Percentiles rank a stretch among this genome's conserved stretches.
Conservation (phyloP, 345 rosid species). For the Passiflora organensis region DNA sequence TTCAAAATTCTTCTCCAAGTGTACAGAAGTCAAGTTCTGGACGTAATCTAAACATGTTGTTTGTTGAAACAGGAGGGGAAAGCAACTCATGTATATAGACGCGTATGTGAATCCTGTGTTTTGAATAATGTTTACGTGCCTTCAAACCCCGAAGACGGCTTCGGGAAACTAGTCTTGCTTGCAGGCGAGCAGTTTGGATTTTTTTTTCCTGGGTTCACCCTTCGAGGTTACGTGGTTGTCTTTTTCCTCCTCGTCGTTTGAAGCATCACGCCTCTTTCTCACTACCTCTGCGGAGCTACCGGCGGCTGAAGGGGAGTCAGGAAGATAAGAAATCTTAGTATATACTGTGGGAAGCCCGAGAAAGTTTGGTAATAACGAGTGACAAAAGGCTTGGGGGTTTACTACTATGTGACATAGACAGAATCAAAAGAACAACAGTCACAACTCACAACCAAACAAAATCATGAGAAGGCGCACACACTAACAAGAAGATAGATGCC, state of each 20-base stretch:
- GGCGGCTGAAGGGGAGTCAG: background rate
- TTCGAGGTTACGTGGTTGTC: background rate
- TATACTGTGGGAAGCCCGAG: background rate
- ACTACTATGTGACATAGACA: too few species aligned
- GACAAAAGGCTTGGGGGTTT: too few species aligned
- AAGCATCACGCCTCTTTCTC: background rate
- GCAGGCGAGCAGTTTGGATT: background rate
- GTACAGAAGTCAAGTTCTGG: slow-evolving; percentile 3
- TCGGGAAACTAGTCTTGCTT: slow-evolving; percentile 3
- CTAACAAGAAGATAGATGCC: slow-evolving; percentile 11
- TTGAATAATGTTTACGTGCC: background rate
- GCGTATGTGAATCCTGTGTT: background rate
- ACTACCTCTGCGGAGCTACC: background rate
- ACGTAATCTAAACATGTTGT: too few species aligned
- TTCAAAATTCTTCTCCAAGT: background rate
- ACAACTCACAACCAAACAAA: background rate
- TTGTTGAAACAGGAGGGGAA: too few species aligned
- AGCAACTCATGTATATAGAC: background rate
- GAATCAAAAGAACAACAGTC: too few species aligned
- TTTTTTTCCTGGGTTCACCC: background rate
- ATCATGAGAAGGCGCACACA: slow-evolving; percentile 11
- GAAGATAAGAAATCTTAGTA: background rate
- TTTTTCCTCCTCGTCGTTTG: background rate
- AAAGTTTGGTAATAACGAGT: too few species aligned
- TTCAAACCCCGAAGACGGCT: background rate